Percentiles rank a stretch among this genome's conserved stretches.
Evolutionary conservation across 345 rosid genomes (phyloP).

Genomic region (Mangifera indica): DNA sequence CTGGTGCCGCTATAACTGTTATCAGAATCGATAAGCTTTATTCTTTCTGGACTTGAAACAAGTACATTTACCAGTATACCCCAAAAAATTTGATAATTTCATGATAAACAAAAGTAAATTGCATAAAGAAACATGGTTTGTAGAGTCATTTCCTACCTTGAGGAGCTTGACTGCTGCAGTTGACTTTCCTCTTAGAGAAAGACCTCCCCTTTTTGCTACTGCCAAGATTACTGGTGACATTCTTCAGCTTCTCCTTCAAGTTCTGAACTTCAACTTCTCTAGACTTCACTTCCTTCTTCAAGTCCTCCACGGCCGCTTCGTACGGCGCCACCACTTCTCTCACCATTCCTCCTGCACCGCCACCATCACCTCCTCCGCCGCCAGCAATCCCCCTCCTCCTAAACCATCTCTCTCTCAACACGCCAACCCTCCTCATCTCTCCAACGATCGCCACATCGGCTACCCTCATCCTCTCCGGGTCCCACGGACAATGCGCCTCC

Average conservation of each 20-base stretch:
- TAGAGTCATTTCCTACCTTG: constrained; percentile 27
- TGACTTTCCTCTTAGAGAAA: constrained; percentile 67
- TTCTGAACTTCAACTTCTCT: constrained; percentile 69
- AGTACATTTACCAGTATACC: not conserved
- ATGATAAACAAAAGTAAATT: not conserved
- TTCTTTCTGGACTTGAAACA: no score
- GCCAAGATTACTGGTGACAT: constrained; percentile 18
- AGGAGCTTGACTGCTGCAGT: constrained; percentile 55
- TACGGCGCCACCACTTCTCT: constrained; percentile 94
- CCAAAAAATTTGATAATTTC: not conserved
- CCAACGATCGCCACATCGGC: constrained; percentile 84
- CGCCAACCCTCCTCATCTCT: constrained; percentile 69
- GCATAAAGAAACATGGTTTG: not conserved
- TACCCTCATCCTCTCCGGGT: constrained; percentile 79
- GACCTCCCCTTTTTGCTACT: constrained; percentile 59
- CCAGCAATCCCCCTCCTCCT: constrained; percentile 44
- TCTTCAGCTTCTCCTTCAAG: constrained; percentile 69
- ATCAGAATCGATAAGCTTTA: not conserved
- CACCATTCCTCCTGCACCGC: constrained; percentile 42
- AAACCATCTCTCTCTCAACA: constrained; percentile 71
- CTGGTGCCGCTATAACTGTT: constrained; percentile 71
- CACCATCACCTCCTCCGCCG: constrained; percentile 30
- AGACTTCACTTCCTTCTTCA: constrained; percentile 75
- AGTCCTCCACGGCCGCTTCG: constrained; percentile 80
- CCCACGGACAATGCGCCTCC: constrained; percentile 98